Evolutionary conservation across 805 yeast species (phyloP), one percentile per base, ranked within the genome.

Genomic region (Jamesozyma hellenica): DNA sequence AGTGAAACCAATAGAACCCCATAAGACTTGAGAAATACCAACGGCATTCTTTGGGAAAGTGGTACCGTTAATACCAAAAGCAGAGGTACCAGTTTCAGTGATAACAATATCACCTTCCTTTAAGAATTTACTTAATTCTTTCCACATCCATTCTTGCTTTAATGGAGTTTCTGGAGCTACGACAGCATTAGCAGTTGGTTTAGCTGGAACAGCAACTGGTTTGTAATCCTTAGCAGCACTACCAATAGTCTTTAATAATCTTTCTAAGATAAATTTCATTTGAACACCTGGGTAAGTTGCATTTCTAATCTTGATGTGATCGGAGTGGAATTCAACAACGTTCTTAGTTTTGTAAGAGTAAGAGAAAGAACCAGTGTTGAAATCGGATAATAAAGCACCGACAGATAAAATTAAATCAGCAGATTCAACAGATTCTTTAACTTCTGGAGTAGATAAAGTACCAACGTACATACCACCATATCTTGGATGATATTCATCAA

Each of bases 381-480:
- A 82, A 62, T 82, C 92, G 21, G 87, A 80, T 48, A 82, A 64
- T 56, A 82, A 64, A 25, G 84, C 83, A 57, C 92, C 92, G 41
- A 82, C 67, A 12, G 86, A 77, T 38, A 82, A 58, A 29, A 82
- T 68, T 56, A 81, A 67, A 61, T 82, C 92, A n/a, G 85, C 66
- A 25, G 67, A 52, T 58, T 80, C 86, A 33, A 79, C 84, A 15
- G 74, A 69, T 43, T 70, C 72, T 50, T 74, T 74, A 35, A 79
- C 82, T 45, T 72, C 79, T 35, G 81, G 82, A 36, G 63, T 63
- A 11, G 88, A 77, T 47, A 82, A 64, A 7, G 79, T 67, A 44
- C 92, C 92, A 32, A 81, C 79, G 51, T 82, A 82, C 40, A 77
- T 81, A 58, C 92, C 92, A 44, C 81, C 82, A 55, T 71, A 82